phyloP scores from a whole-genome alignment of 176 grass and related monocot genomes.

The Zoysia pacifica region DNA sequence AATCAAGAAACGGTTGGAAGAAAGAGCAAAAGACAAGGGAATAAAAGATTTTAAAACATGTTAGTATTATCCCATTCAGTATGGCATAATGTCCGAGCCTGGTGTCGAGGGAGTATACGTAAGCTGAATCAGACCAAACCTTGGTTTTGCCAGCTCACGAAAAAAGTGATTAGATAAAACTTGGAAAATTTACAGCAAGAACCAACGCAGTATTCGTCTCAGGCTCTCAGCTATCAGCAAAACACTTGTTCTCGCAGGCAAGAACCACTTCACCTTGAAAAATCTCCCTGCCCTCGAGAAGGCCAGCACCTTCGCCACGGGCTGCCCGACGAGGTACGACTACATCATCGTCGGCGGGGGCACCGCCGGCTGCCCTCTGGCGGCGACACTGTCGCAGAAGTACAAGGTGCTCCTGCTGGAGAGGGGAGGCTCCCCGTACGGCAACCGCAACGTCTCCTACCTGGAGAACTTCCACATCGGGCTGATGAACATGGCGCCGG shows the following conservation, averaged over 20 bases:
- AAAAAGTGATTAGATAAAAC: background rate
- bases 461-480: conserved; percentile 83
- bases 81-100: conserved; percentile 16
- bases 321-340: conserved; percentile 34
- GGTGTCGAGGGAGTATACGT: background rate
- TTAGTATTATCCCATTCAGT: background rate
- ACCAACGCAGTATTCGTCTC: background rate
- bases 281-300: conserved; percentile 50
- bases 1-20: conserved; percentile 27
- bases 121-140: conserved; percentile 15
- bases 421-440: conserved; percentile 68
- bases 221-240: conserved; percentile 11
- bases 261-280: conserved; percentile 30
- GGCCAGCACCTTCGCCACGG: conserved; percentile 52
- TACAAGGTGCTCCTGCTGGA: conserved; percentile 75
- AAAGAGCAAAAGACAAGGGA: conserved; percentile 5
- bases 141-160: conserved; percentile 2
- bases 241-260: conserved; percentile 43
- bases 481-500: conserved; percentile 54
- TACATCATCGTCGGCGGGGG: conserved; percentile 84
- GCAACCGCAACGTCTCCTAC: conserved; percentile 73
- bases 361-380: conserved; percentile 70
- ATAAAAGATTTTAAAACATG: background rate
- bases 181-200: background rate
- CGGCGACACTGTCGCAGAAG: conserved; percentile 65